Conservation (phyloP, 1,284 basidiomycete genomes). For the Garcileccinum viscosum region DNA sequence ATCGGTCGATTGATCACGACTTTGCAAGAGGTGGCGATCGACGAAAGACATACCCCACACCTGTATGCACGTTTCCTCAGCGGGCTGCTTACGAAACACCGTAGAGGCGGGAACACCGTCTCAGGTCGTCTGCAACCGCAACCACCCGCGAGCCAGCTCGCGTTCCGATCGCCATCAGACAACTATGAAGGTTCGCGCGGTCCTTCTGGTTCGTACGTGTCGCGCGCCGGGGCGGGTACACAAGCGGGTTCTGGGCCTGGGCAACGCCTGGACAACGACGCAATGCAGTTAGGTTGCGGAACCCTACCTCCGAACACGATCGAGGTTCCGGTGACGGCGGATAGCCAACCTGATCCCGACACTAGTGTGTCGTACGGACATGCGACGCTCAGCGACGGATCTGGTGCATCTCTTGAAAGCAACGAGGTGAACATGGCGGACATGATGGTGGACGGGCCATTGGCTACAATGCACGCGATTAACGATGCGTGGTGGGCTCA, state of each 20-base stretch:
- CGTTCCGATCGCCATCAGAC: slow-evolving; percentile 11
- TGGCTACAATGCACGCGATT: slow-evolving; percentile 75
- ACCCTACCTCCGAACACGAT: background rate
- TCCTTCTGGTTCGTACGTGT: slow-evolving; percentile 10
- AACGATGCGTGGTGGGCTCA: slow-evolving; percentile 76
- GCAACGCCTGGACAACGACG: slow-evolving; percentile 14
- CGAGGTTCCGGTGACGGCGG: background rate
- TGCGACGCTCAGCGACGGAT: background rate
- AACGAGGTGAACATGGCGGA: slow-evolving; percentile 48
- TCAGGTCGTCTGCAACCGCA: slow-evolving; percentile 29
- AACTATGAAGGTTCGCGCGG: slow-evolving; percentile 12
- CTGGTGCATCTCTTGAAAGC: slow-evolving; percentile 1
- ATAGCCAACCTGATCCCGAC: slow-evolving; percentile 35
- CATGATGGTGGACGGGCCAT: slow-evolving; percentile 59
- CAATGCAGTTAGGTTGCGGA: slow-evolving; percentile 27
- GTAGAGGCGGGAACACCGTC: slow-evolving; percentile 61
- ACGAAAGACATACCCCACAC: slow-evolving; percentile 81
- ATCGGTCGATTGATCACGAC: slow-evolving; percentile 77
- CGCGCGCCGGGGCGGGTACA: slow-evolving; percentile 10
- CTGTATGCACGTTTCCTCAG: slow-evolving; percentile 82
- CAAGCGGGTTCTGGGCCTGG: slow-evolving; percentile 16
- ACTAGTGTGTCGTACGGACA: slow-evolving; percentile 43
- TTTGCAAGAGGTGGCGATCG: slow-evolving; percentile 77
- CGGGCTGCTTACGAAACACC: slow-evolving; percentile 68
- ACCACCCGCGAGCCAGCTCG: slow-evolving; percentile 36